Evolutionary conservation across 23 red algal genomes (phyloP), one percentile per base, ranked within the genome.

Genomic region (Gracilaria domingensis): DNA sequence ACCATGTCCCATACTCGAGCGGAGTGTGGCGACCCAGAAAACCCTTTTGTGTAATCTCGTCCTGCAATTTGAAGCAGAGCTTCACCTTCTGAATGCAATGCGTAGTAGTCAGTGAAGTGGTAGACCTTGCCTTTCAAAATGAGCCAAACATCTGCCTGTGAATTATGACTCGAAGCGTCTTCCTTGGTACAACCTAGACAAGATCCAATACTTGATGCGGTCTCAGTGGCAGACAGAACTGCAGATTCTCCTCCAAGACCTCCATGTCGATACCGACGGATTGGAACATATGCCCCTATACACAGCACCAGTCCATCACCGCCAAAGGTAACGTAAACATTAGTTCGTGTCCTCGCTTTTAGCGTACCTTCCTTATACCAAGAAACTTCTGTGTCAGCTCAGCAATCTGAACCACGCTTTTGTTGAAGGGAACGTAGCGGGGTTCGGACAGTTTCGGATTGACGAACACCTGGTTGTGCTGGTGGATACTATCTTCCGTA

Each of bases 61-160:
- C 97, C 97, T 17, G 97, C 97, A 79, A 96, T 96, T 56, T 91
- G 79, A 45, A 99, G 74, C 64, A 99, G 95, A 12, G 97, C 97
- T 33, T 96, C 94, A 37, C 97, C 97, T 45, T 94, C 97, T 61
- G 97, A 94, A 76, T 99, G 97, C 45, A 93, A 45, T 18, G 83
- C 84, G 69, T 95, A 64, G 80, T 96, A 99, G 24, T 69, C 66
- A 1, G 90, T 93, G 62, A 99, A 95, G 85, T 99, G 88, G 66
- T 99, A 99, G 18, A 99, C 97, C 42, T 93, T 91, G 4, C 87
- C 94, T 71, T 90, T 83, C 24, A 99, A 96, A 42, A 96, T 90
- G 17, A 99, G 94, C 97, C 97, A 99, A 39, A 99, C 86, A 64
- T 95, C 94, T 32, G 96, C 67, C 21, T 64, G 69, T 0, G 83